Percentiles rank a stretch among this genome's conserved stretches.
Evolutionary conservation across 75 land plant genomes (phyloP).

Genomic region (Isoetes taiwanensis): DNA sequence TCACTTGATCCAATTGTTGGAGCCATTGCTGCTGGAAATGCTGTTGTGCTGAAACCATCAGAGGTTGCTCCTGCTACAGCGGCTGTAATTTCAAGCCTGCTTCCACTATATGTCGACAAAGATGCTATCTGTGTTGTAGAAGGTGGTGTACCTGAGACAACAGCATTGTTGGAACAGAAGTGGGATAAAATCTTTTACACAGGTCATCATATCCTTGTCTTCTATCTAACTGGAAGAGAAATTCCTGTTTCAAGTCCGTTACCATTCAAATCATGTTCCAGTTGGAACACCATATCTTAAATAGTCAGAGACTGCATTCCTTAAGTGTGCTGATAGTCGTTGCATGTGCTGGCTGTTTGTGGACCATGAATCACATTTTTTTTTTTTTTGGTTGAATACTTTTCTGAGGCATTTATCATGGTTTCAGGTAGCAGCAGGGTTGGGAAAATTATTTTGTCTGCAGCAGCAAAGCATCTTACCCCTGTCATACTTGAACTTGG

Average conservation of each 20-base stretch:
- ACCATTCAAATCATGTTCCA: too few relatives aligned
- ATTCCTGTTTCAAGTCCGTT: too few relatives aligned
- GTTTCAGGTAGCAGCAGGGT: too few relatives aligned
- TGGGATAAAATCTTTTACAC: slow-evolving; percentile 98
- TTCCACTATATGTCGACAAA: slow-evolving; percentile 51
- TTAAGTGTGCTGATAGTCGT: too few relatives aligned
- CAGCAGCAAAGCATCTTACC: not conserved
- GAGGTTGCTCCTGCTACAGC: slow-evolving; percentile 78
- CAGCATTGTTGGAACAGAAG: slow-evolving; percentile 59
- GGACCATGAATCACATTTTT: too few relatives aligned
- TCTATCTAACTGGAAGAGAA: too few relatives aligned
- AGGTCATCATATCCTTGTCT: too few relatives aligned
- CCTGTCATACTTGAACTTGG: slow-evolving; percentile 9
- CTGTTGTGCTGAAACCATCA: slow-evolving; percentile 70
- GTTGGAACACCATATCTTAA: too few relatives aligned
- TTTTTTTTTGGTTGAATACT: too few relatives aligned
- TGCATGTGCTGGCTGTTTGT: too few relatives aligned
- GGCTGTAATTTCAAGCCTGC: slow-evolving; percentile 35
- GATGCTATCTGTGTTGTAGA: slow-evolving; percentile 71
- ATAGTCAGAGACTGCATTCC: too few relatives aligned
- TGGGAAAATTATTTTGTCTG: not conserved
- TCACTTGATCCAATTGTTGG: slow-evolving; percentile 77
- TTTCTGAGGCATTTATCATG: too few relatives aligned
- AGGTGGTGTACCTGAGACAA: slow-evolving; percentile 65
- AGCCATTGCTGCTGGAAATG: slow-evolving; percentile 89